phyloP scores from a whole-genome alignment of 805 yeast species.

The Candida orba region DNA sequence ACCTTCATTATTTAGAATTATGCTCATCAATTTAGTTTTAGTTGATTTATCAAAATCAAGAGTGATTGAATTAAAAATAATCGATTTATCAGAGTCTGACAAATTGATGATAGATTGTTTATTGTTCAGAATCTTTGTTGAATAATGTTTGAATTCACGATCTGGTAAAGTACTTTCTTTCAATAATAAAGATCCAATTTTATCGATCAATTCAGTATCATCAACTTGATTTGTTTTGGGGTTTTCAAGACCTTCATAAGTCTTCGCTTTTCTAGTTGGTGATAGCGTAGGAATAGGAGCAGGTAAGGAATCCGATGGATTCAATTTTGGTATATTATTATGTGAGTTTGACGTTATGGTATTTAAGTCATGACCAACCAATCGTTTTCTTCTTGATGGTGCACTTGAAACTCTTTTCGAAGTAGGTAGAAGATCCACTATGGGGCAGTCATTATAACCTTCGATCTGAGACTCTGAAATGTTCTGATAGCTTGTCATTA shows the following conservation, averaged over 20 bases:
- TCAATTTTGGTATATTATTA: background rate
- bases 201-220: background rate
- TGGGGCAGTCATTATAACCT: conserved; percentile 39
- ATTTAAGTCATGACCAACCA: background rate
- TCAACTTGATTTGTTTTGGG: background rate
- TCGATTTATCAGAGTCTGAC: background rate
- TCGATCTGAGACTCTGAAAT: conserved; percentile 33
- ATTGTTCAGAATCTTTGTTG: conserved; percentile 29
- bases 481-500: conserved; percentile 27
- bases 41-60: conserved; percentile 19
- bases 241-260: background rate
- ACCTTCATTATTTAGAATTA: conserved; percentile 52
- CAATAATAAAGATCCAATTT: background rate
- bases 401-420: background rate
- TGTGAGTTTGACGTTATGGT: background rate
- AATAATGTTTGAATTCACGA: conserved; percentile 38
- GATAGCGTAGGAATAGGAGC: background rate
- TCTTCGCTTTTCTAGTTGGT: background rate
- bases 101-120: background rate
- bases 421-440: conserved; percentile 10
- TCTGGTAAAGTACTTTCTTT: conserved; percentile 25
- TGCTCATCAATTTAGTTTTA: conserved; percentile 34
- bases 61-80: background rate
- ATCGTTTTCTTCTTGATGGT: conserved; percentile 1
- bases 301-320: background rate